Percentiles rank a stretch among this genome's conserved stretches.
Conservation (phyloP, 2,329 filamentous ascomycete genomes). For the Fusarium incarnatum region DNA sequence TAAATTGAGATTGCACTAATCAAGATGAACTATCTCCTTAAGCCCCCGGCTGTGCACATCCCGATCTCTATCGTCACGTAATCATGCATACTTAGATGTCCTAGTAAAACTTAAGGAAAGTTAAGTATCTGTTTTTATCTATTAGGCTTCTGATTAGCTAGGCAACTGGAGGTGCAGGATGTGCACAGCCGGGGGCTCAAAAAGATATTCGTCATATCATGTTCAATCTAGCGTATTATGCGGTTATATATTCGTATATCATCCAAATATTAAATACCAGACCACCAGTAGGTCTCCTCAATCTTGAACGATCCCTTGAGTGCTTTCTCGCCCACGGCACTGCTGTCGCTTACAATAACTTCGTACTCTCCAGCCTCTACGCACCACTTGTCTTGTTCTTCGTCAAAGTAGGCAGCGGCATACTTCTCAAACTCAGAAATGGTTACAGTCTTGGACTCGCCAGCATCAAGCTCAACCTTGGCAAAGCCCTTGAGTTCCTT, state of each 20-base stretch:
- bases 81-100: no score
- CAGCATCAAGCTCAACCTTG: conserved; percentile 72
- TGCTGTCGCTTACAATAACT: conserved; percentile 70
- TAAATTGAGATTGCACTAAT: neutral
- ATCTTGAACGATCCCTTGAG: conserved; percentile 67
- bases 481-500: conserved; percentile 75
- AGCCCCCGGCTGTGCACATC: no score
- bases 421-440: conserved; percentile 72
- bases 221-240: neutral
- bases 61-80: no score
- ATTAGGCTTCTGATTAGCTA: no score
- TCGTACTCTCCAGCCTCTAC: conserved; percentile 74
- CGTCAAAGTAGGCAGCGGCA: conserved; percentile 76
- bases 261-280: conserved; percentile 57
- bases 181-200: no score
- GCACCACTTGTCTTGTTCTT: conserved; percentile 73
- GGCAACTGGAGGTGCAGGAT: no score
- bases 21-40: neutral
- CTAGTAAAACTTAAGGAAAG: no score
- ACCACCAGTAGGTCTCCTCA: conserved; percentile 74
- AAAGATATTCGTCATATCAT: neutral
- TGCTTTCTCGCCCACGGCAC: conserved; percentile 59
- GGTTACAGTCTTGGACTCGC: conserved; percentile 67
- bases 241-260: neutral
- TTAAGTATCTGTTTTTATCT: no score